Evolutionary conservation across 2,329 filamentous ascomycete genomes (phyloP), one percentile per base, ranked within the genome.

Genomic region (Neoascochyta sp.): DNA sequence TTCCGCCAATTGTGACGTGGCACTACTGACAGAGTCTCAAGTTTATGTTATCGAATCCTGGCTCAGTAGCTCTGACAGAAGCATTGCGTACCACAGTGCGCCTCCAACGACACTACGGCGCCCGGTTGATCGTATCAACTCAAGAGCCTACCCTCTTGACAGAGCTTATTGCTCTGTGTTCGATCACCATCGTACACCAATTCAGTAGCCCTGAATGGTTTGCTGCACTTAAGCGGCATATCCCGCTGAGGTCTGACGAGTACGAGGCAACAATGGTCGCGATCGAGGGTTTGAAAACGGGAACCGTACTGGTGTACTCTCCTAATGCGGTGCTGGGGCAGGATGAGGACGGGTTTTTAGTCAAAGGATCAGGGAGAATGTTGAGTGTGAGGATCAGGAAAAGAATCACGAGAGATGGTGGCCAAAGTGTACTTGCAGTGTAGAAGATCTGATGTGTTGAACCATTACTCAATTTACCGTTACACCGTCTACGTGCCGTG

Each of bases 371-470:
- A 8, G 36, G 39, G 7, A 56, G 48, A 7, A 22, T 47, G 27
- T 13, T 43, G 22, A 43, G 29, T 14, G 11, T 47, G 6, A 28
- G 31, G 9, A 54, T 71, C 10, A 54, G 46, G 15, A 31, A 45
- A 11, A 41, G 46, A 13, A 24, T 47, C 3, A 47, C 43, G 10
- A 7, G 27, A 1, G 43, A 50, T 25, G 41, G 46, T 7, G 46
- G 43, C n/a, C 78, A 13, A 60, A 81, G 41, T 73, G 81, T 29
- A 71, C 93, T 61, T 79, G 82, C 5, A 76, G 71, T 19, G 65
- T 84, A 16, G 80, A 92, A 41, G 67, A 94, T 8, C 84, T 86
- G n/a, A n/a, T n/a, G n/a, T n/a, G n/a, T n/a, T n/a, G n/a, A n/a
- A n/a, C n/a, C n/a, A n/a, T n/a, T n/a, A n/a, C n/a, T n/a, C n/a